phyloP scores from a whole-genome alignment of 768 basidiomycete species.

The Tubosaeta sp. region DNA sequence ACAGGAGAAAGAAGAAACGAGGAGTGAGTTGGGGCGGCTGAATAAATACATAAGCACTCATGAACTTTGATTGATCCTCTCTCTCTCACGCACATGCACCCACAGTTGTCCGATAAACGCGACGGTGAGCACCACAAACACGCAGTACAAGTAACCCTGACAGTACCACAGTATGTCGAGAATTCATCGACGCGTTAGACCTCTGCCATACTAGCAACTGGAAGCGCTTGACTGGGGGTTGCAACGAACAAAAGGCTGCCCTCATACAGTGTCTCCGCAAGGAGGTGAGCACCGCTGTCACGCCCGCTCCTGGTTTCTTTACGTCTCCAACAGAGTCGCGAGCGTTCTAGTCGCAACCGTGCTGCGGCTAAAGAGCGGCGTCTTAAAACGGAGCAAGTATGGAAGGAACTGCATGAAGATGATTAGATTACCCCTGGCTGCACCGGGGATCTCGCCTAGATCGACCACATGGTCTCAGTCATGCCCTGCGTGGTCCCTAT shows the following conservation, averaged over 20 bases:
- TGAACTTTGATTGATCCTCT: not conserved
- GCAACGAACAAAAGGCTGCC: constrained; percentile 63
- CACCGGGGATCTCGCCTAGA: not conserved
- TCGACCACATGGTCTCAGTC: not conserved
- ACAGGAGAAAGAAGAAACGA: constrained; percentile 6
- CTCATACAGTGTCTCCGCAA: constrained; percentile 66
- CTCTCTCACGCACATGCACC: constrained; percentile 47
- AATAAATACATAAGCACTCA: not conserved
- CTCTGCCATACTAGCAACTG: constrained; percentile 61
- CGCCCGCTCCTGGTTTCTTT: not conserved
- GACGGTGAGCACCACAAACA: constrained; percentile 35
- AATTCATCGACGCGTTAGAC: constrained; percentile 74
- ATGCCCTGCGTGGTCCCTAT: not conserved
- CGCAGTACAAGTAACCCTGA: constrained; percentile 3
- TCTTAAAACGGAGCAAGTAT: constrained; percentile 53
- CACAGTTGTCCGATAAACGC: constrained; percentile 67
- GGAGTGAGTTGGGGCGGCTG: not conserved
- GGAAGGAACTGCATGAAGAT: constrained; percentile 57
- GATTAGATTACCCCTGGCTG: constrained; percentile 18
- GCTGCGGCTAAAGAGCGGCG: constrained; percentile 54
- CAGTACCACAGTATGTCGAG: constrained; percentile 54
- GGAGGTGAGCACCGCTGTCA: constrained; percentile 48
- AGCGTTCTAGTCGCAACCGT: constrained; percentile 57
- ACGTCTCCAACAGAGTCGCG: constrained; percentile 45
- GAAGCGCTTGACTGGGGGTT: constrained; percentile 64